Percentiles rank a stretch among this genome's conserved stretches.
phyloP scores from a whole-genome alignment of 495 filamentous ascomycete species.

The Schizothecium vesticola region DNA sequence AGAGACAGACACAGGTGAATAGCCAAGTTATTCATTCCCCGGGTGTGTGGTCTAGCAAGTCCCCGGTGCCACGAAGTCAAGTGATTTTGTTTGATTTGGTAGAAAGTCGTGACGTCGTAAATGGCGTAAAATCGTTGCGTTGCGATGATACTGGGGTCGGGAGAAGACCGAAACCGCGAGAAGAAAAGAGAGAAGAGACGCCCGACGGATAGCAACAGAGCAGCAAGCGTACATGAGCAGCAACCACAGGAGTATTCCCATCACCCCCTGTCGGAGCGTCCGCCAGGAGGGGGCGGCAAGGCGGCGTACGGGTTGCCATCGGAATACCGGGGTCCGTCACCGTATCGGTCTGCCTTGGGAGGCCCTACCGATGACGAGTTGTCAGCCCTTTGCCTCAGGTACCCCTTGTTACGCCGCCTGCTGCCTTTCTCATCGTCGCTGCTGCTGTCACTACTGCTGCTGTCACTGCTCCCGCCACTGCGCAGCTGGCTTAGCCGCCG shows the following conservation, averaged over 20 bases:
- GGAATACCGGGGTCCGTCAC: constrained; percentile 42
- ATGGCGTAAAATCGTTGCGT: neutral
- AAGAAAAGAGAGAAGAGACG: neutral
- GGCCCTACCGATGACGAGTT: constrained; percentile 34
- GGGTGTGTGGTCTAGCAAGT: neutral
- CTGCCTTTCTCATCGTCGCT: constrained; percentile 35
- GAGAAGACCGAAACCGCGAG: neutral
- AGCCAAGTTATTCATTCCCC: neutral
- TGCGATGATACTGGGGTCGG: neutral
- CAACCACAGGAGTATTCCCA: neutral
- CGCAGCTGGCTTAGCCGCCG: neutral
- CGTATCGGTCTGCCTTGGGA: constrained; percentile 28
- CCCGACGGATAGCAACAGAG: neutral
- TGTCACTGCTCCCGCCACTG: neutral
- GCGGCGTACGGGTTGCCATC: constrained; percentile 50
- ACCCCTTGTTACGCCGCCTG: constrained; percentile 6
- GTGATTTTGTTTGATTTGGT: neutral
- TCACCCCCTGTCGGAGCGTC: constrained; percentile 35
- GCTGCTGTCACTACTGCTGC: constrained; percentile 20
- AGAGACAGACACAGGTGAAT: constrained; percentile 8
- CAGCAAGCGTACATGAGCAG: constrained; percentile 4
- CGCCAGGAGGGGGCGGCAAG: constrained; percentile 37
- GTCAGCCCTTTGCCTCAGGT: constrained; percentile 38
- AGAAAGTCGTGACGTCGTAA: neutral
- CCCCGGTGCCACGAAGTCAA: neutral